Evolutionary conservation across 208 protist species (phyloP).

Genomic region (Phytomonas francai): DNA sequence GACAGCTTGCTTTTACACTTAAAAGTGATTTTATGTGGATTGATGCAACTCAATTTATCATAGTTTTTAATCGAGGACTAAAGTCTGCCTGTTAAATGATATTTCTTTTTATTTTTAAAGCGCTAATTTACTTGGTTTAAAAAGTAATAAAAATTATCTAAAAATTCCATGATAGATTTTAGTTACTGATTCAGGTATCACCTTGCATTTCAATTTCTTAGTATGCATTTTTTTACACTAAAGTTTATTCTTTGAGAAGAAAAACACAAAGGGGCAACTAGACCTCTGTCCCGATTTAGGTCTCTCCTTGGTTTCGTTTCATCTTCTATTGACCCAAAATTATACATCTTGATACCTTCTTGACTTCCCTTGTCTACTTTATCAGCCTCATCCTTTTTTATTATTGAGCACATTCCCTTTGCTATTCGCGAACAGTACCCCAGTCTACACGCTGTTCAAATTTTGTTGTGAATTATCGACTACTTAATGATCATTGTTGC

Average conservation of each 20-base stretch:
- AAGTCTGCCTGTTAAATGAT: not conserved
- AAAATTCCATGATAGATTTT: not conserved
- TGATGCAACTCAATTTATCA: not conserved
- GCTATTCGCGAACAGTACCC: not conserved
- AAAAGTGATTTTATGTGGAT: not conserved
- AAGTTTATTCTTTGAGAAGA: too few relatives aligned
- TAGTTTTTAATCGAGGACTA: not conserved
- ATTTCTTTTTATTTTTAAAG: not conserved
- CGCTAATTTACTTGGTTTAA: not conserved
- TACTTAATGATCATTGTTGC: conserved; percentile 6
- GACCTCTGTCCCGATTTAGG: not conserved
- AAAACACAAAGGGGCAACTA: not conserved
- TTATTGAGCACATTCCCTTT: not conserved
- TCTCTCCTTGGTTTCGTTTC: not conserved
- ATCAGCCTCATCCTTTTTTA: not conserved
- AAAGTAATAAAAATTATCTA: not conserved
- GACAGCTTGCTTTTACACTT: not conserved
- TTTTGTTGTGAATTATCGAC: not conserved
- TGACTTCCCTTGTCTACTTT: not conserved
- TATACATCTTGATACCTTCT: not conserved
- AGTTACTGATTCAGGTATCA: not conserved
- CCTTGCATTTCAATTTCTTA: not conserved
- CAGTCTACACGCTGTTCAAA: conserved; percentile 2
- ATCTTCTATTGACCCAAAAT: not conserved
- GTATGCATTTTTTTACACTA: not conserved